Evolutionary conservation across 257 asterid genomes (phyloP), one percentile per base, ranked within the genome.

Genomic region (Solanum virginianum): DNA sequence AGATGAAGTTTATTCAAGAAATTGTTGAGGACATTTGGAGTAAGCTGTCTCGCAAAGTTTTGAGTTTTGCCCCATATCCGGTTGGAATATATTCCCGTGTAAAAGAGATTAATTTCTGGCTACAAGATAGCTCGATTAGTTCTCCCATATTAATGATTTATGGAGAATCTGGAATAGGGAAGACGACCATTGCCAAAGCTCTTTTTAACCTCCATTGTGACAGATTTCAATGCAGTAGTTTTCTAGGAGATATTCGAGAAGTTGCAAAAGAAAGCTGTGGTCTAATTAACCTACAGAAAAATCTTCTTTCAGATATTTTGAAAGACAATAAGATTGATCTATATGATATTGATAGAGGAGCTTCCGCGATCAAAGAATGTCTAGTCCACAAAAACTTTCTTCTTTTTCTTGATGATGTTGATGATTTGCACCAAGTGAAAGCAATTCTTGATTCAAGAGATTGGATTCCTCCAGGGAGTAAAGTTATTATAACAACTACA

Each of bases 391-490:
- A 41, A 82, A 82, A 26, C 49, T 74, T 86, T 29, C 70, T 86
- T 59, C 22, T 86, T 14, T 70, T 86, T 56, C 80, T 86, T 43
- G 88, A 86, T 82, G 84, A 82, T 51, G 83, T 86, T 63, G 86
- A 82, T 71, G 77, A 86, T 22, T 22, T 43, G 14, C 29, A 4
- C 57, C 83, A 81, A 62, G 62, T 86, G 59, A 49, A 86, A 47
- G 53, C 47, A 56, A 3, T 86, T 59, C 66, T 71, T 39, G 85
- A 74, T 69, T 68, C 55, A 45, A 43, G 57, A 41, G 85, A 77
- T 29, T 77, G 86, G 89, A 83, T 86, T 83, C 53, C 56, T 66
- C 5, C 36, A 6, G 89, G 89, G 53, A 86, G 89, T 53, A 83
- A 71, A 80, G 71, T 86, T 62, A 83, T 86, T 43, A 26, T 77